Evolutionary conservation across 1,284 basidiomycete species (phyloP).

Genomic region (Ceratobasidium sp.): DNA sequence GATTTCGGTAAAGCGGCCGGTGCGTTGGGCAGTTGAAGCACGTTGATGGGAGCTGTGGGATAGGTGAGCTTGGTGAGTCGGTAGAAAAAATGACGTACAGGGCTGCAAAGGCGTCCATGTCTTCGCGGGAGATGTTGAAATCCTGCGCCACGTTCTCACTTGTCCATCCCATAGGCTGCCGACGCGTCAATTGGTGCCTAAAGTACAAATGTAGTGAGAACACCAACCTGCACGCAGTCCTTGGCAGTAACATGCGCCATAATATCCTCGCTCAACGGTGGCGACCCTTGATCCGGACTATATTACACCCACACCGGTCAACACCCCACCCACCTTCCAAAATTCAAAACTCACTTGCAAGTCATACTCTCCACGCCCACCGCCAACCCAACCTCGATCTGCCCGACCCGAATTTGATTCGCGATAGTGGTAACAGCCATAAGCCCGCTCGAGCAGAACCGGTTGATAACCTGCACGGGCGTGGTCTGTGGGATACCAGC

Average conservation of each 20-base stretch:
- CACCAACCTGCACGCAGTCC: slow-evolving; percentile 82
- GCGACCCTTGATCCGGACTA: slow-evolving; percentile 71
- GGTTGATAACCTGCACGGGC: slow-evolving; percentile 83
- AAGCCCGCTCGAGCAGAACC: slow-evolving; percentile 86
- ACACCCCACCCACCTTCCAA: neutral
- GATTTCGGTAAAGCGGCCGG: slow-evolving; percentile 83
- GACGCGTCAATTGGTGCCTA: slow-evolving; percentile 48
- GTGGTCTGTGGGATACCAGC: slow-evolving; percentile 84
- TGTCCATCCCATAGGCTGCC: slow-evolving; percentile 93
- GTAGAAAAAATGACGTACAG: slow-evolving; percentile 60
- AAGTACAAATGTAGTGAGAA: slow-evolving; percentile 50
- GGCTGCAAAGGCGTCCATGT: slow-evolving; percentile 86
- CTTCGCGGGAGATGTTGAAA: slow-evolving; percentile 79
- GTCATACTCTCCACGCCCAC: slow-evolving; percentile 90
- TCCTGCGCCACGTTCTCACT: slow-evolving; percentile 86
- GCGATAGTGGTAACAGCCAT: slow-evolving; percentile 84
- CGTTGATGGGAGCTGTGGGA: slow-evolving; percentile 74
- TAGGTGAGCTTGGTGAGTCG: neutral
- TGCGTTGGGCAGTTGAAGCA: slow-evolving; percentile 72
- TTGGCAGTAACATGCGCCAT: slow-evolving; percentile 66
- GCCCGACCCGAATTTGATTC: slow-evolving; percentile 80
- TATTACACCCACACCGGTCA: neutral
- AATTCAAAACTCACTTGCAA: slow-evolving; percentile 67
- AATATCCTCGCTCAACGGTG: slow-evolving; percentile 60
- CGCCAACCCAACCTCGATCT: slow-evolving; percentile 78